Conservation (phyloP, 2,329 filamentous ascomycete species). For the Akanthomyces lecanii region DNA sequence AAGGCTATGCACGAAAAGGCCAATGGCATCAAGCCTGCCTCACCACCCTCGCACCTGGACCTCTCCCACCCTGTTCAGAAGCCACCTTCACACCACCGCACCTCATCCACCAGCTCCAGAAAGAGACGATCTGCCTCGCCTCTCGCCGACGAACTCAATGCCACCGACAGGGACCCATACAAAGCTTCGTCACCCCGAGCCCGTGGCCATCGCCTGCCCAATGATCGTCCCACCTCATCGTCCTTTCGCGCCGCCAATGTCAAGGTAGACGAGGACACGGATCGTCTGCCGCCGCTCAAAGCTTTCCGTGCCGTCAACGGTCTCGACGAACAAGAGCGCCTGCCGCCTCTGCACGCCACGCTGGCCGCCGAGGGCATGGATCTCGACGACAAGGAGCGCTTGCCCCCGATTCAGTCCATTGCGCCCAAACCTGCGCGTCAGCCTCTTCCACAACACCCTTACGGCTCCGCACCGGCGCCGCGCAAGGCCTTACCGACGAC, state of each 20-base stretch:
- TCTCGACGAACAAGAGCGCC: constrained; percentile 4
- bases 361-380: constrained; percentile 12
- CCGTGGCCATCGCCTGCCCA: constrained; percentile 10
- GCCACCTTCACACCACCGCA: constrained; percentile 10
- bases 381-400: constrained; percentile 12
- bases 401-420: constrained; percentile 7
- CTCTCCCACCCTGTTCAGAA: background rate
- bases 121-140: constrained; percentile 11
- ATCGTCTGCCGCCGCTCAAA: constrained; percentile 14
- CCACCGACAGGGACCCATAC: constrained; percentile 8
- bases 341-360: constrained; percentile 11
- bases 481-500: constrained; percentile 10
- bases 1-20: constrained; percentile 13
- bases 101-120: background rate
- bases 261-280: constrained; percentile 3
- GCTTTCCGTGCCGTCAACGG: constrained; percentile 2
- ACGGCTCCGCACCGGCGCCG: background rate
- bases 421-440: constrained; percentile 3
- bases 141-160: background rate
- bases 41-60: constrained; percentile 6
- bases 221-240: background rate
- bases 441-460: constrained; percentile 6
- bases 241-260: constrained; percentile 11
- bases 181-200: constrained; percentile 2
- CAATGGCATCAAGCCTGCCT: constrained; percentile 6